phyloP scores from a whole-genome alignment of 2,329 filamentous ascomycete species.

The Colletotrichum tofieldiae region DNA sequence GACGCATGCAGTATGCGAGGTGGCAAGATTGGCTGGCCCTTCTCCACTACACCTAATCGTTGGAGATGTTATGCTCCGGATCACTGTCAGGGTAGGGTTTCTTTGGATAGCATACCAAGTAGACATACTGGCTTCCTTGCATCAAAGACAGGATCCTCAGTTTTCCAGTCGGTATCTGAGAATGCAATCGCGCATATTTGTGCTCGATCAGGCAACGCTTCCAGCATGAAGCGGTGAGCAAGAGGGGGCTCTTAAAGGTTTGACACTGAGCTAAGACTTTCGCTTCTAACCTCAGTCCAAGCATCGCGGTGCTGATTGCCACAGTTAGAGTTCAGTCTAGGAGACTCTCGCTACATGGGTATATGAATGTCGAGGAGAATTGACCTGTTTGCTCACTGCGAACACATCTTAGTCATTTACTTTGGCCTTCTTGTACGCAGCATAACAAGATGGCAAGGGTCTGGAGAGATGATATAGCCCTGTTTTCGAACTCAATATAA shows the following conservation, averaged over 20 bases:
- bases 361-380: background rate
- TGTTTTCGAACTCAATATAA: too few relatives aligned
- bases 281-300: background rate
- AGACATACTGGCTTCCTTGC: too few relatives aligned
- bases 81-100: too few relatives aligned
- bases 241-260: background rate
- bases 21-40: too few relatives aligned
- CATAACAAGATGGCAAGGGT: background rate
- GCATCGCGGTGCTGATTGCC: background rate
- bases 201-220: conserved; percentile 44
- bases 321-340: background rate
- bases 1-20: too few relatives aligned
- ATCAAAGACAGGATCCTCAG: too few relatives aligned
- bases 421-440: background rate
- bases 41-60: too few relatives aligned
- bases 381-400: background rate
- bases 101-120: too few relatives aligned
- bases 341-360: background rate
- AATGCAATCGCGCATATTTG: conserved; percentile 52
- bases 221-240: background rate
- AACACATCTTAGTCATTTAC: background rate
- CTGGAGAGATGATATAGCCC: background rate
- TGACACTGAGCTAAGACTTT: background rate
- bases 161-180: conserved; percentile 16
- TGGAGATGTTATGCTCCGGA: too few relatives aligned